phyloP scores from a whole-genome alignment of 139 green algal species.

The Parachlorella kessleri region DNA sequence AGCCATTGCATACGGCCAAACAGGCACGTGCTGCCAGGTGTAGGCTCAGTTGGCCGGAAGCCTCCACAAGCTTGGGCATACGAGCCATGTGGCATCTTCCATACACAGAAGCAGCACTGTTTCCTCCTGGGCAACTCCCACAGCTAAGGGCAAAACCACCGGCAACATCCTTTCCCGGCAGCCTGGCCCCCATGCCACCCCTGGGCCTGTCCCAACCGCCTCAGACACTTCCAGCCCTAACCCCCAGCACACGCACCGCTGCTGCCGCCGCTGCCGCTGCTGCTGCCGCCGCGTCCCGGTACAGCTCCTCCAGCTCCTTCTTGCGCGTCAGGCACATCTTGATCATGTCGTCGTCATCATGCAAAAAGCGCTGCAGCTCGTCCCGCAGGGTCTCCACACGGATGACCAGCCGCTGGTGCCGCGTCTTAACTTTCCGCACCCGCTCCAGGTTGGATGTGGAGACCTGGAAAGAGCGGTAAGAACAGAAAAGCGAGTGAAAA shows the following conservation, averaged over 20 bases:
- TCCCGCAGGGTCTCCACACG: constrained; percentile 63
- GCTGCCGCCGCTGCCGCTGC: background rate
- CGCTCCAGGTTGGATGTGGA: constrained; percentile 70
- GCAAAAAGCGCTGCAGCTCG: constrained; percentile 74
- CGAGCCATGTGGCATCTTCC: too few species aligned
- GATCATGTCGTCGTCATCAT: constrained; percentile 87
- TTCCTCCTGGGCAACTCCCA: too few species aligned
- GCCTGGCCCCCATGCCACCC: background rate
- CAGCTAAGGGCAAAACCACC: too few species aligned
- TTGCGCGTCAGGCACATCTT: constrained; percentile 78
- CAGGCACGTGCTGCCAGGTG: too few species aligned
- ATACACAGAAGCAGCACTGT: too few species aligned
- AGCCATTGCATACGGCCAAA: too few species aligned
- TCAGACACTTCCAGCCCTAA: background rate
- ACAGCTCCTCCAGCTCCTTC: constrained; percentile 46
- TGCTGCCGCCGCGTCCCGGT: constrained; percentile 8
- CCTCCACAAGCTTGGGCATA: too few species aligned
- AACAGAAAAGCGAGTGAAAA: background rate
- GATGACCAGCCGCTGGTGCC: constrained; percentile 70
- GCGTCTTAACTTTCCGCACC: constrained; percentile 83
- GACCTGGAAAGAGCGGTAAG: too few species aligned
- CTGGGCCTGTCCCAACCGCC: background rate
- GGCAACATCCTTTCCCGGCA: too few species aligned
- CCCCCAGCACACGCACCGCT: background rate
- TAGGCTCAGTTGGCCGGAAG: too few species aligned